Evolutionary conservation across 257 asterid genomes (phyloP).

Genomic region (Plantago major): DNA sequence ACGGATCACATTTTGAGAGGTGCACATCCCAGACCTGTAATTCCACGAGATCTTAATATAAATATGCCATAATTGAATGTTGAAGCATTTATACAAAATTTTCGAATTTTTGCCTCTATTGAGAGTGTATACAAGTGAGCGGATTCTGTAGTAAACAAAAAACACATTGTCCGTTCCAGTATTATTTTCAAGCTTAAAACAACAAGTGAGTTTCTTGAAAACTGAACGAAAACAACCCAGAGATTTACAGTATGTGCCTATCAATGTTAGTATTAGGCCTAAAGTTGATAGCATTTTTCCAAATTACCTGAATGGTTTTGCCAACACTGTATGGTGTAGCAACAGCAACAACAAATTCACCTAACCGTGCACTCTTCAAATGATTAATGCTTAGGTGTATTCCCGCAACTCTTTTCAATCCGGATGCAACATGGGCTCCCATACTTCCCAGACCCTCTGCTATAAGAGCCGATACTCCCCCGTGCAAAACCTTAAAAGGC

Average conservation of each 20-base stretch:
- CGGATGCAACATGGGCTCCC: slow-evolving; percentile 25
- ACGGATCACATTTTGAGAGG: slow-evolving; percentile 32
- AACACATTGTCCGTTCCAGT: no score
- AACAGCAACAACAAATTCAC: slow-evolving; percentile 46
- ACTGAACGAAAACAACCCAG: no score
- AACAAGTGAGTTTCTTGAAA: no score
- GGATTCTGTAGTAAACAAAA: no score
- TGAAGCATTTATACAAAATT: no score
- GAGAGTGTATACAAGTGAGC: no score
- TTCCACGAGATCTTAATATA: background rate
- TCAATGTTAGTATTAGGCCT: background rate
- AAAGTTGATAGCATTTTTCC: background rate
- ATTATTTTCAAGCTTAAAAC: no score
- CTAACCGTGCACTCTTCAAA: slow-evolving; percentile 40
- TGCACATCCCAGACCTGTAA: slow-evolving; percentile 50
- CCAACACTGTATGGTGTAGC: slow-evolving; percentile 47
- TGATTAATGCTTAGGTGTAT: slow-evolving; percentile 26
- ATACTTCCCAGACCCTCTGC: slow-evolving; percentile 25
- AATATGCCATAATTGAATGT: no score
- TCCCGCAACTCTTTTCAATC: slow-evolving; percentile 23
- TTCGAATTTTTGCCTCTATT: no score
- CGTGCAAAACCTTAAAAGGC: slow-evolving; percentile 29
- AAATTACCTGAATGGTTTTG: slow-evolving; percentile 37
- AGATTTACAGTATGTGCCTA: background rate
- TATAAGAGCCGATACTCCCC: slow-evolving; percentile 26